phyloP scores from a whole-genome alignment of 2,329 filamentous ascomycete genomes.

The Leptoxyphium fumago region DNA sequence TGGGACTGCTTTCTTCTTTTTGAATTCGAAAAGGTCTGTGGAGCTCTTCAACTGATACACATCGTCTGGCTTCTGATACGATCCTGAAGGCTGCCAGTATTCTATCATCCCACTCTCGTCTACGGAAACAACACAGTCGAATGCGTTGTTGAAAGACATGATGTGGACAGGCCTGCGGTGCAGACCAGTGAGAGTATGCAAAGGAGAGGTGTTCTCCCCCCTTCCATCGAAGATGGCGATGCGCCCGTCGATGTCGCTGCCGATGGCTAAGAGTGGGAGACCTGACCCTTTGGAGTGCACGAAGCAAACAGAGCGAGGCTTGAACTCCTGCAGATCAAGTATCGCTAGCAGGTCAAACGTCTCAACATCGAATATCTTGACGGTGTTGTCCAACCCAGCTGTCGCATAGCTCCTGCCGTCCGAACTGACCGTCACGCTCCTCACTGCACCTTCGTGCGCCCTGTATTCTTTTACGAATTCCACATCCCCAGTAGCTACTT shows the following conservation, averaged over 20 bases:
- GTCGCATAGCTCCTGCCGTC: conserved; percentile 93
- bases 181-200: conserved; percentile 66
- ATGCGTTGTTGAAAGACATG: conserved; percentile 79
- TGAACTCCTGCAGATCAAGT: conserved; percentile 54
- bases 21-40: conserved; percentile 92
- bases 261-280: conserved; percentile 70
- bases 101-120: conserved; percentile 90
- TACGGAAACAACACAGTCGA: conserved; percentile 78
- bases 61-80: conserved; percentile 78
- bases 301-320: conserved; percentile 76
- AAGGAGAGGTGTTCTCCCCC: conserved; percentile 59
- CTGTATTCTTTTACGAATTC: conserved; percentile 98
- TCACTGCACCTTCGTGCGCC: conserved; percentile 76
- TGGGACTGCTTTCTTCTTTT: conserved; percentile 77
- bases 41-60: conserved; percentile 90
- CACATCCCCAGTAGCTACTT: conserved; percentile 61
- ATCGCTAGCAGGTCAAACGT: conserved; percentile 60
- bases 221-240: conserved; percentile 82
- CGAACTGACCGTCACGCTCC: conserved; percentile 66
- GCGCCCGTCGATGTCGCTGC: conserved; percentile 54
- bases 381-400: conserved; percentile 59
- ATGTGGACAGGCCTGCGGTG: conserved; percentile 69
- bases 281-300: conserved; percentile 81
- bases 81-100: conserved; percentile 75
- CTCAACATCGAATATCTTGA: conserved; percentile 66